Base-by-base conservation (phyloP, 2,329 filamentous ascomycete genomes). In the Aspergillus sp. region DNA sequence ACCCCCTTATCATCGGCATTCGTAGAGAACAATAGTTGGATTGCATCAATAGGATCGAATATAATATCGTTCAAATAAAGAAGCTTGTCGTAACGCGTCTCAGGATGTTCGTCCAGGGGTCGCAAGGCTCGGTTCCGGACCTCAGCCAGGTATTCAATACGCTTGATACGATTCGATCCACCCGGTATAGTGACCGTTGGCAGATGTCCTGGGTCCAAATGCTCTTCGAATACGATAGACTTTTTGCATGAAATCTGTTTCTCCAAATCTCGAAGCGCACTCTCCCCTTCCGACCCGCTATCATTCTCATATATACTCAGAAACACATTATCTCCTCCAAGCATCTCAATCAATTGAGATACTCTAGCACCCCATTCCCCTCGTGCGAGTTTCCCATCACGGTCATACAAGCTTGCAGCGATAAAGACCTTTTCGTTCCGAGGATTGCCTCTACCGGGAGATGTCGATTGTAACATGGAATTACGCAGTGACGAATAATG, bases 221-320 rank as follows among this genome's bases (percentile, higher is more conserved):
- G 73, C 34, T 79, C 68, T 40, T 83, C 83, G 38, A 73, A 76
- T 6, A 86, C 71, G 42, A 89, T 76, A 1, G 68, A 67, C 52
- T 74, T 70, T 30, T 69, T 48, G 73, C 75, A 75, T 19, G 66
- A 60, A 11, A 79, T 64, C 43, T 69, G 71, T n/a, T 65, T 57
- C 43, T 75, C 72, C 37, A 88, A 73, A 2, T 68, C 62, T 11
- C 50, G 56, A 43, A 89, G 67, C 0, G 83, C 81, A 30, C 67
- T 61, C 44, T 71, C 71, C 11, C 80, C 81, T 28, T 71, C 66
- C 1, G 72, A 65, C 2, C 82, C 82, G 29, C 83, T 78, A 57
- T 86, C 80, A 54, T 86, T 85, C 59, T 87, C 85, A 61, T 88
- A 89, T 29, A 90, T 78, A 62, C 83, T 86, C 43, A 90, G 64